These are phyloP conservation scores for Middelhovenomyces tepae DNA, from an alignment of 805 yeast genomes.

Conservation along the genomic window DNA sequence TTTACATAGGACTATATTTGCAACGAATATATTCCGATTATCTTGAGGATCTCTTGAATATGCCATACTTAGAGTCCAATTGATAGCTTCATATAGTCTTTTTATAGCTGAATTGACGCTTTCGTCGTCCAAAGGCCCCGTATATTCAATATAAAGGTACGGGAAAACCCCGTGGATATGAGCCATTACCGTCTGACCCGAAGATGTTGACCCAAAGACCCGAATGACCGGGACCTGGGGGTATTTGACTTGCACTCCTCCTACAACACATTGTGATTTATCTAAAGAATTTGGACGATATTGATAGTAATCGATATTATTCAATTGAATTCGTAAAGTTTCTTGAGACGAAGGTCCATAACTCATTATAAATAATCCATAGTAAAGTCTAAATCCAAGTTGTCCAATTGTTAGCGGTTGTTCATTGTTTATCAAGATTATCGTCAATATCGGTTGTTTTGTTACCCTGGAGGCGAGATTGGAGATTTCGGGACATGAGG, in stretches of 20 bases:
- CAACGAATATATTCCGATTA: slow-evolving; percentile 20
- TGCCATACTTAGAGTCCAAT: slow-evolving; percentile 20
- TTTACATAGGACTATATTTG: slow-evolving; percentile 41
- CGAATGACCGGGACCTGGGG: slow-evolving; percentile 63
- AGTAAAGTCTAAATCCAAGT: no score
- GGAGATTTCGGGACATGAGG: no score
- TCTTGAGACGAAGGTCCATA: no score
- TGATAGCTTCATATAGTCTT: slow-evolving; percentile 17
- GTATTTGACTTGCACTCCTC: slow-evolving; percentile 3
- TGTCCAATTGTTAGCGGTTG: no score
- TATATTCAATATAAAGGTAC: slow-evolving; percentile 61
- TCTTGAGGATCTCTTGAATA: slow-evolving; percentile 18
- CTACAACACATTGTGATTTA: neutral
- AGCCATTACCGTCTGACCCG: slow-evolving; percentile 50
- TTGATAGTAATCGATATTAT: slow-evolving; percentile 7
- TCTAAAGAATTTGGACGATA: slow-evolving; percentile 3
- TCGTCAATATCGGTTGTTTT: no score
- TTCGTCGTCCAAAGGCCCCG: slow-evolving; percentile 28
- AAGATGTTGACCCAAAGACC: slow-evolving; percentile 59
- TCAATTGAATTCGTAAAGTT: slow-evolving; percentile 4
- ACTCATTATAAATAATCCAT: no score
- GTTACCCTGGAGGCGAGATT: no score
- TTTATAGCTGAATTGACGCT: slow-evolving; percentile 13
- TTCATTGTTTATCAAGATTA: no score
- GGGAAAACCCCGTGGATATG: slow-evolving; percentile 86